Evolutionary conservation across 192 early-diverging fungal genomes (phyloP), one percentile per base, ranked within the genome.

Genomic region (Kappamyces sp.): DNA sequence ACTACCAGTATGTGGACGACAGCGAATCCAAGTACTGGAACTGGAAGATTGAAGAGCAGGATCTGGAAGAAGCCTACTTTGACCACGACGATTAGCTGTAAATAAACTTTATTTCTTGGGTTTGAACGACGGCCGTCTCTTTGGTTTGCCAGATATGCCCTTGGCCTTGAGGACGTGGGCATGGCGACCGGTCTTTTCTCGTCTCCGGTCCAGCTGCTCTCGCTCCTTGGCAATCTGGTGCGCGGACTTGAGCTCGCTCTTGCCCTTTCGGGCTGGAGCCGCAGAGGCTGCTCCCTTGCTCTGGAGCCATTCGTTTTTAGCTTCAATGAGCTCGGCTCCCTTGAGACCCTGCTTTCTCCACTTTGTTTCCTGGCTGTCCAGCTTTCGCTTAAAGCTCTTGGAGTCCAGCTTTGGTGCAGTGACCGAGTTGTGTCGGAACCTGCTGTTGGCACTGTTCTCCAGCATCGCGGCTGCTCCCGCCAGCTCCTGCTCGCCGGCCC

Each of bases 401-500:
- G 72, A 72, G 40, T 64, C 68, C 1, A 80, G 75, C 57, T 89
- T 88, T 39, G 90, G 83, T 12, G 83, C 77, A 1, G 84, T 84
- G 33, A 83, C 69, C 55, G 77, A 84, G 49, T 80, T 91, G 69
- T 98, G 91, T 32, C 86, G 77, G 78, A 86, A 98, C 34, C 83
- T 66, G 2, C 7, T 6, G n/a, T 51, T 58, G 2, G 49, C 53
- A 3, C 51, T 15, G 15, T 12, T 81, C 9, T 65, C 72, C 0
- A 74, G 66, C 35, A 80, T 63, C 32, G 71, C 61, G 37, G 70
- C 70, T 1, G 67, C 74, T 2, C 75, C 65, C 2, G 74, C 70
- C 42, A 94, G 72, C 69, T 99, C 96, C 57, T 72, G 68, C 62
- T 99, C 96, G 55, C 96, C 96, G 8, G 77, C 69, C 9, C 89